Percentiles rank a stretch among this genome's conserved stretches.
phyloP scores from a whole-genome alignment of 169 alveolate species.

The Cryptosporidium sp. region DNA sequence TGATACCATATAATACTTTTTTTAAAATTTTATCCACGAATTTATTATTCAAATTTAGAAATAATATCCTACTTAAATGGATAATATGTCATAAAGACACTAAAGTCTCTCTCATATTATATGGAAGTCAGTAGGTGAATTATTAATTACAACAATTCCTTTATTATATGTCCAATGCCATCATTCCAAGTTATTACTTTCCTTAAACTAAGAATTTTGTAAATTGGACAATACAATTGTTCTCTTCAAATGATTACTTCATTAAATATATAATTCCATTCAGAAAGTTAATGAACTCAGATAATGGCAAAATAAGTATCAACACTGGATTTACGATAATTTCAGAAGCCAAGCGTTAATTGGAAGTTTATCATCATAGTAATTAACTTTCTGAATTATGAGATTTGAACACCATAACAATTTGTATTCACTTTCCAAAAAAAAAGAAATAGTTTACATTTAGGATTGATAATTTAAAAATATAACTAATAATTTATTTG shows the following conservation, averaged over 20 bases:
- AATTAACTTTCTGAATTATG: background rate
- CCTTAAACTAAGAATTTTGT: slow-evolving; percentile 35
- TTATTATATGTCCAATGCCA: slow-evolving; percentile 50
- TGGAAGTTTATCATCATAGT: slow-evolving; percentile 67
- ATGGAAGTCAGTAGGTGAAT: slow-evolving; percentile 72
- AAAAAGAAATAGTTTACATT: background rate
- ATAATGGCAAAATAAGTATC: slow-evolving; percentile 29
- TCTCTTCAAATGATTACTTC: background rate
- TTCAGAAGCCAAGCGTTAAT: slow-evolving; percentile 76
- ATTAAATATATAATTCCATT: background rate
- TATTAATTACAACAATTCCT: background rate
- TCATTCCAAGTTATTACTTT: slow-evolving; percentile 13
- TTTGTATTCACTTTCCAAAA: background rate
- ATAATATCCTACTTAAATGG: slow-evolving; percentile 63
- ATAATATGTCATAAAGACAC: slow-evolving; percentile 30
- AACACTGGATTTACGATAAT: slow-evolving; percentile 5
- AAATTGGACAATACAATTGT: slow-evolving; percentile 10
- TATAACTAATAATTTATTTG: too few relatives aligned
- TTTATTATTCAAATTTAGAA: too few relatives aligned
- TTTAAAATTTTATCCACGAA: too few relatives aligned
- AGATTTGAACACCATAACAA: background rate
- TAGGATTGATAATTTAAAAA: background rate
- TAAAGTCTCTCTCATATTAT: slow-evolving; percentile 18
- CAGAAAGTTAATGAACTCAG: slow-evolving; percentile 31
- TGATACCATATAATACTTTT: too few relatives aligned